Conservation (phyloP, 108 stramenopile species). For the Aurantiochytrium sp. region DNA sequence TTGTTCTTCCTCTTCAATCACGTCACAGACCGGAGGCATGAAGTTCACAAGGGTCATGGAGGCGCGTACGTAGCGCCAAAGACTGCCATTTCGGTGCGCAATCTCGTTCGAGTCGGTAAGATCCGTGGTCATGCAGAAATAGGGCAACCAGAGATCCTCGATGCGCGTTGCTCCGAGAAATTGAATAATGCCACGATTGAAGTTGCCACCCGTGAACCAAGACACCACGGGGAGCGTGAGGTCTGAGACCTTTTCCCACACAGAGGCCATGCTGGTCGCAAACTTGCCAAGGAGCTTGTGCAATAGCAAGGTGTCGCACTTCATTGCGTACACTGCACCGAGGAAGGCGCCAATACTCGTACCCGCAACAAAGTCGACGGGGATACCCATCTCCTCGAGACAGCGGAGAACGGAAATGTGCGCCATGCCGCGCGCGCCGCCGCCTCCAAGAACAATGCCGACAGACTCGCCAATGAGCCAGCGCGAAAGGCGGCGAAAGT, state of each 20-base stretch:
- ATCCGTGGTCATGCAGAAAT: slow-evolving; percentile 37
- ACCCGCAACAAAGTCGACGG: slow-evolving; percentile 31
- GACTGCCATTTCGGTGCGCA: slow-evolving; percentile 23
- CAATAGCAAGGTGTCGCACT: neutral
- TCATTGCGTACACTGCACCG: slow-evolving; percentile 22
- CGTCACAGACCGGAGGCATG: slow-evolving; percentile 34
- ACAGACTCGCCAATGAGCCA: slow-evolving; percentile 25
- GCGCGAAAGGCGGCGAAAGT: slow-evolving; percentile 19
- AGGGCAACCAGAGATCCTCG: slow-evolving; percentile 41
- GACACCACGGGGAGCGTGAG: slow-evolving; percentile 25
- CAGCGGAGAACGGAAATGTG: slow-evolving; percentile 30
- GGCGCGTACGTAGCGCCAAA: slow-evolving; percentile 31
- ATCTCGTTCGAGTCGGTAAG: neutral
- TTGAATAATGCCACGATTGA: slow-evolving; percentile 13
- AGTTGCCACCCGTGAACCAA: slow-evolving; percentile 19
- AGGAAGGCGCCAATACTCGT: slow-evolving; percentile 32
- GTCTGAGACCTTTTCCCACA: neutral
- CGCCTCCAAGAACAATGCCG: slow-evolving; percentile 32
- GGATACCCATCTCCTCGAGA: slow-evolving; percentile 26
- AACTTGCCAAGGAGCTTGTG: neutral
- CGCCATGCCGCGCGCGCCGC: slow-evolving; percentile 30
- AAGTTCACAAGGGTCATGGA: slow-evolving; percentile 35
- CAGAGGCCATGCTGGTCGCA: neutral
- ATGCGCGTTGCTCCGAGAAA: neutral
- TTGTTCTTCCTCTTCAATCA: neutral